Evolutionary conservation across 1,284 basidiomycete genomes (phyloP).

Genomic region (Heimioporus retisporus): DNA sequence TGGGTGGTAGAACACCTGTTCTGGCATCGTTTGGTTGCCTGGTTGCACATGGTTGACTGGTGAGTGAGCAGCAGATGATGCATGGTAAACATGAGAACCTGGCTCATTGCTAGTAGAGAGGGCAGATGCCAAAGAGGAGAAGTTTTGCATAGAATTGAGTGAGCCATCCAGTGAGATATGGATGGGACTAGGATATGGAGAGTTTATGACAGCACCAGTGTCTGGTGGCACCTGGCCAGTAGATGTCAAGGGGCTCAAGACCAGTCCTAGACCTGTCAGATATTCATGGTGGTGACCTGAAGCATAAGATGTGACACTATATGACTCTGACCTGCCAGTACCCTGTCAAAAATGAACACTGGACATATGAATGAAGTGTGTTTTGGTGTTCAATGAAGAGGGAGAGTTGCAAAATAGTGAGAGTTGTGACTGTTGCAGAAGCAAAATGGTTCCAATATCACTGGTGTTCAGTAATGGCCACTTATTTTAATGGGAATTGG

Average conservation of each 20-base stretch:
- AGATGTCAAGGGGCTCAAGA: background rate
- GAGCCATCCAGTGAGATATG: background rate
- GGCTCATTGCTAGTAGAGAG: background rate
- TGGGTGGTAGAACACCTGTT: background rate
- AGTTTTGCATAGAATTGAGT: background rate
- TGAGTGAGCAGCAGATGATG: background rate
- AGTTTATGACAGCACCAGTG: background rate
- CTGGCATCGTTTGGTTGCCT: background rate
- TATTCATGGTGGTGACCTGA: background rate
- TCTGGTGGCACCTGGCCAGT: too few species aligned
- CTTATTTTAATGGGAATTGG: background rate
- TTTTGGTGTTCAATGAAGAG: background rate
- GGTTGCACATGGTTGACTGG: background rate
- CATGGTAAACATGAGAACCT: background rate
- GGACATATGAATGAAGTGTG: background rate
- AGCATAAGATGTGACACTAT: background rate
- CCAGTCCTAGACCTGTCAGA: background rate
- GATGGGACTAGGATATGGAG: conserved; percentile 3
- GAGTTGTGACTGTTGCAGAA: too few species aligned
- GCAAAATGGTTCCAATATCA: background rate
- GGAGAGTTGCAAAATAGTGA: background rate
- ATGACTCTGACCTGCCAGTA: background rate
- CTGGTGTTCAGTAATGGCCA: background rate
- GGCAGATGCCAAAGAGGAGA: background rate
- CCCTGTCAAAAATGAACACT: background rate